Evolutionary conservation across 192 early-diverging fungal species (phyloP).

Genomic region (Umbelopsis sp.): DNA sequence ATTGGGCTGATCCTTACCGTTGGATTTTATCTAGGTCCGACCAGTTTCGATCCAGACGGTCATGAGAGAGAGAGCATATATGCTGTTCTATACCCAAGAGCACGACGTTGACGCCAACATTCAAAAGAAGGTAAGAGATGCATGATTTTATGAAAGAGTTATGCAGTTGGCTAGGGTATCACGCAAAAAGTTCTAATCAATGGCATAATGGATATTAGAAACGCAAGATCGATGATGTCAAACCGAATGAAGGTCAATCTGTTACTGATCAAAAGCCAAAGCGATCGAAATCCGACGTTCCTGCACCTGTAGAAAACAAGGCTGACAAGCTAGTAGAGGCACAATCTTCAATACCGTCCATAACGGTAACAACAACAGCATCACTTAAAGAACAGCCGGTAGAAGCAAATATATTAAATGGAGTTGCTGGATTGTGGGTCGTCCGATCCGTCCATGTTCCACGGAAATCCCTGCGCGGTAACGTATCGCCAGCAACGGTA

Average conservation of each 20-base stretch:
- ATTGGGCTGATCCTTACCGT: constrained; percentile 2
- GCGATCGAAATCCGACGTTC: neutral
- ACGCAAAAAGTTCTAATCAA: neutral
- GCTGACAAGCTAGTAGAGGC: neutral
- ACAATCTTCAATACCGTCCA: neutral
- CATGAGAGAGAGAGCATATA: constrained; percentile 75
- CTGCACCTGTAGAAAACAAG: neutral
- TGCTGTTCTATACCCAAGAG: constrained; percentile 77
- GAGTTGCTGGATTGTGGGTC: constrained; percentile 12
- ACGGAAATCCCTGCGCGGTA: constrained; percentile 26
- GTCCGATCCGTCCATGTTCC: neutral
- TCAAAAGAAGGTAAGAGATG: neutral
- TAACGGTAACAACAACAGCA: neutral
- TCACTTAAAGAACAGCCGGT: neutral
- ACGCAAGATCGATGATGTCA: neutral
- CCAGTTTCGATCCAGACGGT: constrained; percentile 71
- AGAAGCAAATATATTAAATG: neutral
- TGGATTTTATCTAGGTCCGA: constrained; percentile 47
- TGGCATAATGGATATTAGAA: neutral
- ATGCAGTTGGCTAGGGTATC: neutral
- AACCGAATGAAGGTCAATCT: neutral
- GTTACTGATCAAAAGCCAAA: neutral
- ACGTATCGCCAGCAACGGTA: constrained; percentile 27
- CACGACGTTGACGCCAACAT: constrained; percentile 16
- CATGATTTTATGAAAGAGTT: neutral